phyloP scores from a whole-genome alignment of 306 rosid genomes.

The Cucumis hystrix region DNA sequence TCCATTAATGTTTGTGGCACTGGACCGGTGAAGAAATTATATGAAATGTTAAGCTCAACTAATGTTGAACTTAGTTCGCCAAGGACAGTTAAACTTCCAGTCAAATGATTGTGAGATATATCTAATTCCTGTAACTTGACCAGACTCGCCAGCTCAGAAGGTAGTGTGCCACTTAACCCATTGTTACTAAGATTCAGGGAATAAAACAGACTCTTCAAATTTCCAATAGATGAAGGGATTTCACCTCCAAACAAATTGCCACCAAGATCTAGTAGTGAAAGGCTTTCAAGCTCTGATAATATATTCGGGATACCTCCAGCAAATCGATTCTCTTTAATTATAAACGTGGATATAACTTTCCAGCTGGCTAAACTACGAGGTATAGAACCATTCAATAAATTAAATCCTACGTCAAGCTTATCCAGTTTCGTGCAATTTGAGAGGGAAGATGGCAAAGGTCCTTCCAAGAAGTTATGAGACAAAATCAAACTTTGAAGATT shows the following conservation, averaged over 20 bases:
- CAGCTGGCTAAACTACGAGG: slow-evolving; percentile 47
- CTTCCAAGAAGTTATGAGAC: slow-evolving; percentile 46
- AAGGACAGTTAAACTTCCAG: slow-evolving; percentile 40
- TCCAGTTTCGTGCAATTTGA: slow-evolving; percentile 41
- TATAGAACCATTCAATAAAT: slow-evolving; percentile 52
- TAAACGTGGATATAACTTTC: slow-evolving; percentile 29
- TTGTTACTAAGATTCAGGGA: slow-evolving; percentile 69
- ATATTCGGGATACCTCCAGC: slow-evolving; percentile 47
- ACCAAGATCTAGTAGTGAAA: slow-evolving; percentile 54
- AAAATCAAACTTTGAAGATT: slow-evolving; percentile 39
- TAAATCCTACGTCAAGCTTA: slow-evolving; percentile 52
- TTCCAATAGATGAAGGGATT: slow-evolving; percentile 55
- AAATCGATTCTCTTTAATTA: slow-evolving; percentile 50
- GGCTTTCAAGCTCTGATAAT: slow-evolving; percentile 28
- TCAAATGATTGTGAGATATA: slow-evolving; percentile 62
- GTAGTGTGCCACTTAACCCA: slow-evolving; percentile 50
- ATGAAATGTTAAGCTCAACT: slow-evolving; percentile 38
- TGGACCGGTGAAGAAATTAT: slow-evolving; percentile 49
- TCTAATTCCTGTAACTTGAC: slow-evolving; percentile 27
- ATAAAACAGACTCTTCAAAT: slow-evolving; percentile 28
- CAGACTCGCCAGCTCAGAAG: slow-evolving; percentile 34
- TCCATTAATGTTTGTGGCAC: slow-evolving; percentile 43
- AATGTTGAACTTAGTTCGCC: slow-evolving; percentile 25
- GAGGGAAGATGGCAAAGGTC: slow-evolving; percentile 52
- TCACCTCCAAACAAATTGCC: slow-evolving; percentile 62